A percentile compares a stretch with the other conserved stretches of the same genome.
Conservation (phyloP, 352 stramenopile genomes). For the Thalassiosira livingstoniorum region DNA sequence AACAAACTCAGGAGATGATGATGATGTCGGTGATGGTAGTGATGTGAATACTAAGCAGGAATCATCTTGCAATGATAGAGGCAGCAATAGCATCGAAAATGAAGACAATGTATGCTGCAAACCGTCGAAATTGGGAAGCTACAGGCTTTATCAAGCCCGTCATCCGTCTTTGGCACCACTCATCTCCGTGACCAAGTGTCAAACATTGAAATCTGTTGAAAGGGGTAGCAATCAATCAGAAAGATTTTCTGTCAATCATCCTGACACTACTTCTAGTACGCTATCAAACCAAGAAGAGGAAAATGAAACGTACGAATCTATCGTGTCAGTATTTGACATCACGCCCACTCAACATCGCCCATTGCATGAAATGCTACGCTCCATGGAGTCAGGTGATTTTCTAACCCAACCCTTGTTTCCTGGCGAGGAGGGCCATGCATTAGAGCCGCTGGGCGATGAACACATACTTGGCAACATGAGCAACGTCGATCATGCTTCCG, state of each 20-base stretch:
- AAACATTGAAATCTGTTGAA: background rate
- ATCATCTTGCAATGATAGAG: background rate
- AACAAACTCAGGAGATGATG: conserved; percentile 2
- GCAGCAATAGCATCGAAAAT: background rate
- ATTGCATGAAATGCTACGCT: conserved; percentile 34
- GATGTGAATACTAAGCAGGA: background rate
- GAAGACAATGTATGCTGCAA: background rate
- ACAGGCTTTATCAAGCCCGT: conserved; percentile 52
- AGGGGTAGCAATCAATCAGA: too few relatives aligned
- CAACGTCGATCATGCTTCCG: too few relatives aligned
- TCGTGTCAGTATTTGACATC: conserved; percentile 56
- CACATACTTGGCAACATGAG: background rate
- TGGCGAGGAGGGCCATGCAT: conserved; percentile 18
- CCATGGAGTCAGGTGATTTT: conserved; percentile 28
- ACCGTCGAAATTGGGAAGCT: conserved; percentile 8
- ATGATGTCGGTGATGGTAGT: background rate
- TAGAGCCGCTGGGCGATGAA: conserved; percentile 6
- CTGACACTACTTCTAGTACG: background rate
- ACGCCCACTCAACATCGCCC: conserved; percentile 38
- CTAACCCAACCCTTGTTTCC: conserved; percentile 32
- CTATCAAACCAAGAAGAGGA: background rate
- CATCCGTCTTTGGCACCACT: conserved; percentile 52
- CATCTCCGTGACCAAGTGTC: conserved; percentile 39
- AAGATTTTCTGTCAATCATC: too few relatives aligned
- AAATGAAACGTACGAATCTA: conserved; percentile 7